Conservation (phyloP, 805 yeast genomes). For the Candida ovalis region DNA sequence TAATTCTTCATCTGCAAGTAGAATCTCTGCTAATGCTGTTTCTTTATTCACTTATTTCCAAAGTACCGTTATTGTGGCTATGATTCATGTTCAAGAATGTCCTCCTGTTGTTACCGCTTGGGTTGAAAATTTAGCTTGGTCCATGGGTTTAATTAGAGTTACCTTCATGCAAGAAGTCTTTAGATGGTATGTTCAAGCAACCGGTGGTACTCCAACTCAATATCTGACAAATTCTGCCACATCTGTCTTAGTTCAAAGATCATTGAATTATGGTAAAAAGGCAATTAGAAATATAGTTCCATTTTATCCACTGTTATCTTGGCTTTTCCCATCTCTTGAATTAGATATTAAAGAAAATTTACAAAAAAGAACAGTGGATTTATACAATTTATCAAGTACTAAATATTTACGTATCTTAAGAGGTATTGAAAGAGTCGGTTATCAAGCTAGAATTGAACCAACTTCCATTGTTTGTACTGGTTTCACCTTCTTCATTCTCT, state of each 20-base stretch:
- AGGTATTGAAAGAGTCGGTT: conserved; percentile 85
- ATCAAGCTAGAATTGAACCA: conserved; percentile 69
- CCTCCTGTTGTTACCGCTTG: conserved; percentile 94
- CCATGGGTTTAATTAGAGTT: conserved; percentile 83
- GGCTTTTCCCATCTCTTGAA: conserved; percentile 17
- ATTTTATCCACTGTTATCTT: conserved; percentile 15
- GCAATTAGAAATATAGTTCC: conserved; percentile 13
- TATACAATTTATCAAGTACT: conserved; percentile 48
- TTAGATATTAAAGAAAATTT: background rate
- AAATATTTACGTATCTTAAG: conserved; percentile 63
- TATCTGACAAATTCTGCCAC: conserved; percentile 58
- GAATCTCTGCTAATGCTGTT: conserved; percentile 81
- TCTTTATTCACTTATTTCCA: conserved; percentile 86
- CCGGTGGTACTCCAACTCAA: conserved; percentile 82
- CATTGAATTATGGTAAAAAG: conserved; percentile 29
- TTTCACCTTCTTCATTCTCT: conserved; percentile 76
- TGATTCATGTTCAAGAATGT: conserved; percentile 80
- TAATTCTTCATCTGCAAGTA: conserved; percentile 84
- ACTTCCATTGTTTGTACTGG: conserved; percentile 85
- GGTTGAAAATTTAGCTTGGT: conserved; percentile 92
- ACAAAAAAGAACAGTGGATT: conserved; percentile 16
- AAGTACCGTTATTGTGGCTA: conserved; percentile 74
- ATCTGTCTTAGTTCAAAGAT: conserved; percentile 74
- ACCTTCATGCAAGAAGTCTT: conserved; percentile 80
- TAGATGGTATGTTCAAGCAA: conserved; percentile 80